phyloP scores from a whole-genome alignment of 257 asterid genomes.

The Handroanthus guayacan region DNA sequence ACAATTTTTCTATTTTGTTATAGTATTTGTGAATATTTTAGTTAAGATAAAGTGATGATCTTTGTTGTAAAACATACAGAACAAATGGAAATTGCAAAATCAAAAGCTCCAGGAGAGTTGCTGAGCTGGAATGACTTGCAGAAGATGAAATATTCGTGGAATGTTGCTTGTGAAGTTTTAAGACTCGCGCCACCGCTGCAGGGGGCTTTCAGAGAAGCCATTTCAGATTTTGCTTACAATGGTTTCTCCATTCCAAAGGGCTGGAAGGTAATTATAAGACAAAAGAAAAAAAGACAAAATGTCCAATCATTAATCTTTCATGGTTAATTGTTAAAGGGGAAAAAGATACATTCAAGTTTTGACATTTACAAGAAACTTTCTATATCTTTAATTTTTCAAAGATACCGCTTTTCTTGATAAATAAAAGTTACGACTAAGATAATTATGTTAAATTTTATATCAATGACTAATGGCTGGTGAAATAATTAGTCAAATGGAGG shows the following conservation, averaged over 20 bases:
- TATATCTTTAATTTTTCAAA: too few relatives aligned
- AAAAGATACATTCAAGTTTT: too few relatives aligned
- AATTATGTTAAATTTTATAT: too few relatives aligned
- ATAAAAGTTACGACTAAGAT: too few relatives aligned
- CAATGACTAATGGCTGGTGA: too few relatives aligned
- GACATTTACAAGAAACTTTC: too few relatives aligned
- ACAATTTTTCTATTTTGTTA: too few relatives aligned
- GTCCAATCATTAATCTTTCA: too few relatives aligned
- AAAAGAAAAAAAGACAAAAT: background rate
- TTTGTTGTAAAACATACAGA: conserved; percentile 17
- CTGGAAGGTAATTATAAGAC: conserved; percentile 42
- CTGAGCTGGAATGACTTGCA: conserved; percentile 47
- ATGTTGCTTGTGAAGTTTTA: conserved; percentile 44
- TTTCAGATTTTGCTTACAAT: conserved; percentile 37
- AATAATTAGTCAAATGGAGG: too few relatives aligned
- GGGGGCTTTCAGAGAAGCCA: conserved; percentile 52
- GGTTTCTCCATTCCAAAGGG: conserved; percentile 51
- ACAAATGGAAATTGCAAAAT: conserved; percentile 46
- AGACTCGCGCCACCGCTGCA: conserved; percentile 42
- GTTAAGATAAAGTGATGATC: background rate
- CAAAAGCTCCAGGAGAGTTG: conserved; percentile 39
- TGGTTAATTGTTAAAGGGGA: too few relatives aligned
- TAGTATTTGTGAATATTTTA: background rate
- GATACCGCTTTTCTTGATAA: too few relatives aligned
- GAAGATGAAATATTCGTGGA: conserved; percentile 55